These are phyloP conservation scores for Oryza brachyantha DNA, from an alignment of 176 grass and related monocot genomes.

Conservation along the genomic window DNA sequence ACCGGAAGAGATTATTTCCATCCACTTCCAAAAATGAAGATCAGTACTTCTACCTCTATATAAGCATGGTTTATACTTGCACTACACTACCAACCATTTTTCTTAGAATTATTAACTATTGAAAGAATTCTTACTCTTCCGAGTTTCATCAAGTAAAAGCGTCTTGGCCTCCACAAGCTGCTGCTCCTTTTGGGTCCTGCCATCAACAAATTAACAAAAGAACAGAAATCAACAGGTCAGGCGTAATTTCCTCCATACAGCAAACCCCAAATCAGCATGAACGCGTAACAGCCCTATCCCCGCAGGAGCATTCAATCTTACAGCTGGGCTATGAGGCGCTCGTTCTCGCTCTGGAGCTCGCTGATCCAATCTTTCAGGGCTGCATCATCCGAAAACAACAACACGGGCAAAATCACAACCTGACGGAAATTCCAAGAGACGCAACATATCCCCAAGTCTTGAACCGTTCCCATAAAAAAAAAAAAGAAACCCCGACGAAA, in stretches of 20 bases:
- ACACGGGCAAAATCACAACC: neutral
- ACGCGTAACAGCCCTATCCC: neutral
- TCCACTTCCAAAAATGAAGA: neutral
- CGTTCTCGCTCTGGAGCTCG: slow-evolving; percentile 42
- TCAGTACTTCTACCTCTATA: neutral
- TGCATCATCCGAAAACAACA: slow-evolving; percentile 11
- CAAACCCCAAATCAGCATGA: neutral
- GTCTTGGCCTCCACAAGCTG: slow-evolving; percentile 30
- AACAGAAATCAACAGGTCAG: neutral
- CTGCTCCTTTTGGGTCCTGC: slow-evolving; percentile 36
- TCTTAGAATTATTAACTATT: neutral
- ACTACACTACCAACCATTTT: neutral
- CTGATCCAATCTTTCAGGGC: slow-evolving; percentile 26
- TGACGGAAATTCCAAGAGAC: neutral
- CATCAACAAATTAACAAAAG: slow-evolving; percentile 9
- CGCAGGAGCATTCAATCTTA: slow-evolving; percentile 27
- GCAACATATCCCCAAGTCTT: neutral
- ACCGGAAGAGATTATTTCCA: neutral
- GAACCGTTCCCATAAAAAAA: neutral
- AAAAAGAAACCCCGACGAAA: neutral
- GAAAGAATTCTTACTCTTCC: slow-evolving; percentile 23
- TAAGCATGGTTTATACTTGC: neutral
- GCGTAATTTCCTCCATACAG: neutral
- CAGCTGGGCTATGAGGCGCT: slow-evolving; percentile 38
- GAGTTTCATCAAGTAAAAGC: slow-evolving; percentile 27